These are phyloP conservation scores for Canavalia ensiformis DNA, from an alignment of 306 rosid genomes.

Conservation along the genomic window DNA sequence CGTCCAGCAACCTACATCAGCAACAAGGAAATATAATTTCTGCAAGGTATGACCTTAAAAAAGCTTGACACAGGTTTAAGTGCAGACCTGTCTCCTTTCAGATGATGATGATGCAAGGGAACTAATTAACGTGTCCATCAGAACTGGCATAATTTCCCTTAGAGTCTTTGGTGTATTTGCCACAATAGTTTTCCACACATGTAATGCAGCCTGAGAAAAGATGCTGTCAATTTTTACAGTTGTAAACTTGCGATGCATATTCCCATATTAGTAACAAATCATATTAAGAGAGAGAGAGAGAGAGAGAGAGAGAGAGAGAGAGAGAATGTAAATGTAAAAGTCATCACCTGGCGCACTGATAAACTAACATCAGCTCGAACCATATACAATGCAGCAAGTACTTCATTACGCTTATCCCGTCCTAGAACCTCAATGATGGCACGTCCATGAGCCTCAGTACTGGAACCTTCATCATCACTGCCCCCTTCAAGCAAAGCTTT, in stretches of 20 bases:
- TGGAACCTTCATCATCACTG: slow-evolving; percentile 99
- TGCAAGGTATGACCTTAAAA: slow-evolving; percentile 22
- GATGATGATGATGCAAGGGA: slow-evolving; percentile 96
- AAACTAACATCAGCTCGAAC: slow-evolving; percentile 95
- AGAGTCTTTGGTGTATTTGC: slow-evolving; percentile 97
- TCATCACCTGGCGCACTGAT: slow-evolving; percentile 96
- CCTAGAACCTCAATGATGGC: slow-evolving; percentile 97
- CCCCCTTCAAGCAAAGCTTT: slow-evolving; percentile 99
- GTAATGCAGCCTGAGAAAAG: slow-evolving; percentile 87
- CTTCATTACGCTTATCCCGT: slow-evolving; percentile 88
- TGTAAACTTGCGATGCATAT: background rate
- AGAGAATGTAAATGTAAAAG: background rate
- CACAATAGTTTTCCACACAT: slow-evolving; percentile 98
- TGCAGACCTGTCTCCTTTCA: slow-evolving; percentile 92
- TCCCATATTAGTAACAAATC: background rate
- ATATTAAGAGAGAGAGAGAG: too few species aligned
- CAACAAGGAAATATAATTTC: slow-evolving; percentile 20
- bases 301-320: too few species aligned
- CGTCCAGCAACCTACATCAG: slow-evolving; percentile 89
- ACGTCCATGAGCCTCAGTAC: slow-evolving; percentile 99
- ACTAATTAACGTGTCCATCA: slow-evolving; percentile 91
- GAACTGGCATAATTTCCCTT: slow-evolving; percentile 93
- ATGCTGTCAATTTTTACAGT: slow-evolving; percentile 8
- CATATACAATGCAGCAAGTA: slow-evolving; percentile 96
- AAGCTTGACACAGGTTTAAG: slow-evolving; percentile 26